Base-by-base conservation (phyloP, 1,139 yeast species). In the Yamadazyma jaroonii region DNA sequence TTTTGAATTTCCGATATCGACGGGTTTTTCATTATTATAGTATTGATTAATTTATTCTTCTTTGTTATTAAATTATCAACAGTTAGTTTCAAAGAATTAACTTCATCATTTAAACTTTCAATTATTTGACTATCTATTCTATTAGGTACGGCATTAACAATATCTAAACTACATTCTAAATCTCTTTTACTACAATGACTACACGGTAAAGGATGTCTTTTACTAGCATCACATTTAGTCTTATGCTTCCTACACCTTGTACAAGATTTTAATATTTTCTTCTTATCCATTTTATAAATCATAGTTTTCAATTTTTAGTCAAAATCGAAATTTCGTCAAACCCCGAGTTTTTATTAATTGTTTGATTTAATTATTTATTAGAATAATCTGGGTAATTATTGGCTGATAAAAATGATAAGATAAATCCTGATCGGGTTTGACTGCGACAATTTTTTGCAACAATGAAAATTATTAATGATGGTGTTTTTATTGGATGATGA, bases 221-320 rank as follows among this genome's bases (percentile, higher is more conserved):
- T 49, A 7, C 57, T 49, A 9, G 83, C 83, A 51, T 81, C 82
- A 57, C 87, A 81, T 47, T 72, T 77, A 17, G 81, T 79, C 55
- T 81, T 81, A 48, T 79, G 83, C 49, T 74, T 75, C 32, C 87
- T 67, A 54, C 88, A 81, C 31, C 84, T 60, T 4, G 73, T 64
- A 53, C 88, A 81, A 9, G 84, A 74, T 47, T 79, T 78, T 41
- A 81, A 62, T n/a, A 61, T 50, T 40, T 56, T 61, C 6, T 36
- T 38, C 17, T 28, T 40, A n/a, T 37, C 40, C 39, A 35, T 34
- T 25, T 38, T 38, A 20, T 31, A 27, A 28, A 38, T 38, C 41
- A 35, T 38, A n/a, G 8, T 14, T 8, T n/a, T n/a, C n/a, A n/a
- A n/a, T n/a, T n/a, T n/a, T n/a, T n/a, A n/a, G n/a, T n/a, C n/a